Evolutionary conservation across 2,329 filamentous ascomycete genomes (phyloP).

Genomic region (Epichloe aotearoae): DNA sequence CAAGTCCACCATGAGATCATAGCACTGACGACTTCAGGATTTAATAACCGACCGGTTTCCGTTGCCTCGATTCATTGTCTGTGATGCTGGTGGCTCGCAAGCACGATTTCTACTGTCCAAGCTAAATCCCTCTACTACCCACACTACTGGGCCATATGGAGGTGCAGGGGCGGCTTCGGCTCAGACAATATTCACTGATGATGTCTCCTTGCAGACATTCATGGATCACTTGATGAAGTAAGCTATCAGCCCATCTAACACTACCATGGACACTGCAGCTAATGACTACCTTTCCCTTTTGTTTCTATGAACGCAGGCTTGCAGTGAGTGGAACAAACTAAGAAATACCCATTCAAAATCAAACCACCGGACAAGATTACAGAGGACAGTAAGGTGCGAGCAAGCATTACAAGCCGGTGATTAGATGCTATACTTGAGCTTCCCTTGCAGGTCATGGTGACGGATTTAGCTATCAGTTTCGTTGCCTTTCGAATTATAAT

Average conservation of each 20-base stretch:
- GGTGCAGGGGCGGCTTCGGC: slow-evolving; percentile 74
- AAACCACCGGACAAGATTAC: too few relatives aligned
- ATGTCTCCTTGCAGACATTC: slow-evolving; percentile 94
- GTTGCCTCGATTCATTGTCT: slow-evolving; percentile 96
- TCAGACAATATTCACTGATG: slow-evolving; percentile 97
- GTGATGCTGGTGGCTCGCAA: slow-evolving; percentile 94
- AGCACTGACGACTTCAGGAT: slow-evolving; percentile 44
- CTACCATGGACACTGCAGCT: not conserved
- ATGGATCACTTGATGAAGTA: slow-evolving; percentile 99
- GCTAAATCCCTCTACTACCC: slow-evolving; percentile 92
- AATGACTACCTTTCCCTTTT: slow-evolving; percentile 8
- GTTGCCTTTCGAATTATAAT: not conserved
- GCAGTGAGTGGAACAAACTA: slow-evolving; percentile 52
- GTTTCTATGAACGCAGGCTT: slow-evolving; percentile 27
- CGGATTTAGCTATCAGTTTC: not conserved
- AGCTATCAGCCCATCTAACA: slow-evolving; percentile 16
- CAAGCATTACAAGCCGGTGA: not conserved
- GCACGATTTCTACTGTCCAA: slow-evolving; percentile 94
- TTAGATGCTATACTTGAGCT: not conserved
- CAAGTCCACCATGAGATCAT: not conserved
- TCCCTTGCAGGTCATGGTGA: not conserved
- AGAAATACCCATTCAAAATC: slow-evolving; percentile 2
- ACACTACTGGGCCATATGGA: slow-evolving; percentile 85
- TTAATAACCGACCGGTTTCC: slow-evolving; percentile 96
- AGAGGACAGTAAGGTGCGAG: not conserved